These are phyloP conservation scores for Gracilaria vermiculophylla DNA, from an alignment of 23 red algal genomes.

Conservation along the genomic window DNA sequence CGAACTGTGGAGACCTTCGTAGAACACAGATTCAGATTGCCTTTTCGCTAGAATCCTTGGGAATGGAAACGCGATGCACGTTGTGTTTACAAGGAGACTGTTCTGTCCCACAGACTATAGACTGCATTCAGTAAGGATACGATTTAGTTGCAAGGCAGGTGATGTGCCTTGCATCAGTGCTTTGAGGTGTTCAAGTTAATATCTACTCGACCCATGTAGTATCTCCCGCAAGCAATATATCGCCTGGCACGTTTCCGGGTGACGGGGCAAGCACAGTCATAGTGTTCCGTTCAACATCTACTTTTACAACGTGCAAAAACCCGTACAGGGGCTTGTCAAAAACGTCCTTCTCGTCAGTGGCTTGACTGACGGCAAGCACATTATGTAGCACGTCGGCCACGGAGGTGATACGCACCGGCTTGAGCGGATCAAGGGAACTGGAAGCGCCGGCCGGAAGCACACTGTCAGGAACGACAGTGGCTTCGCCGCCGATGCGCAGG, in stretches of 20 bases:
- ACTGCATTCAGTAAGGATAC: background rate
- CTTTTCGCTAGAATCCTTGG: no score
- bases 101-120: background rate
- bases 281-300: constrained; percentile 66
- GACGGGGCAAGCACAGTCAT: constrained; percentile 82
- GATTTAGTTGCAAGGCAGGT: background rate
- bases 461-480: constrained; percentile 67
- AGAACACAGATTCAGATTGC: no score
- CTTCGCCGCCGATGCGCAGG: constrained; percentile 30
- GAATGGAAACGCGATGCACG: no score
- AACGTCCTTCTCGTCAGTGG: constrained; percentile 52
- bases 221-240: constrained; percentile 65
- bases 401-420: constrained; percentile 30
- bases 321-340: constrained; percentile 67
- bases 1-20: background rate
- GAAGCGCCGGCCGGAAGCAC: constrained; percentile 68
- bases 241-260: constrained; percentile 58
- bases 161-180: background rate
- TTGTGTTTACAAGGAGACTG: background rate
- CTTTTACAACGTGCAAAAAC: constrained; percentile 79
- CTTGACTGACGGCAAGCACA: constrained; percentile 88
- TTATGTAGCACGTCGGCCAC: constrained; percentile 62
- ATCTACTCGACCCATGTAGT: constrained; percentile 84
- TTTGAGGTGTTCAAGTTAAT: background rate
- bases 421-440: constrained; percentile 71